Evolutionary conservation across 352 stramenopile species (phyloP).

Genomic region (Stramenopiles sp.): DNA sequence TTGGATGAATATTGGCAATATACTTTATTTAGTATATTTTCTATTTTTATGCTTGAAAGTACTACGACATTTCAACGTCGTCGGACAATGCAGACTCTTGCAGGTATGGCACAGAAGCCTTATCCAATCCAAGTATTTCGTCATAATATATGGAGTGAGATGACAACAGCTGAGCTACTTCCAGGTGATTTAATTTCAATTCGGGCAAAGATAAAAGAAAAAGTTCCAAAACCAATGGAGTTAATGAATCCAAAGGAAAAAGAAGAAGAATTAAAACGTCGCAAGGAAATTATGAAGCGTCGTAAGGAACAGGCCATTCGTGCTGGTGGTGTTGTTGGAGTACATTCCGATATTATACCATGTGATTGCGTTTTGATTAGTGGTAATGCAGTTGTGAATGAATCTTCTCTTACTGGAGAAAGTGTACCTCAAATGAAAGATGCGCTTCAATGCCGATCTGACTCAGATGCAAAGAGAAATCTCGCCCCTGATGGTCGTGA

Average conservation of each 20-base stretch:
- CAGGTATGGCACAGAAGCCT: constrained; percentile 38
- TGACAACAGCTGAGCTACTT: constrained; percentile 42
- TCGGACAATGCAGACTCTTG: constrained; percentile 67
- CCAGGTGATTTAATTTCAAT: constrained; percentile 41
- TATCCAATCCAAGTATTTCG: constrained; percentile 12
- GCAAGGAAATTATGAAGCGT: constrained; percentile 12
- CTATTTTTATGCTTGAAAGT: constrained; percentile 89
- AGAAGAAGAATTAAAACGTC: neutral
- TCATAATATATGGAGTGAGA: constrained; percentile 24
- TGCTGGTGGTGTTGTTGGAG: neutral
- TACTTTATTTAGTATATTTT: constrained; percentile 84
- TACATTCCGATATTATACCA: constrained; percentile 18
- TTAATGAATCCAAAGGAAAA: neutral
- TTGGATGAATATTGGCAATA: constrained; percentile 99
- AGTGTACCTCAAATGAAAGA: constrained; percentile 91
- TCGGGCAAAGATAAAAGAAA: neutral
- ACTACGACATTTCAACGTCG: constrained; percentile 69
- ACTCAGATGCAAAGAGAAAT: too few relatives aligned
- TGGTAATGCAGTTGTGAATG: constrained; percentile 78
- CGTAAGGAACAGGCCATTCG: constrained; percentile 11
- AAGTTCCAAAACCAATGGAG: constrained; percentile 4
- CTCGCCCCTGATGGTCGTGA: too few relatives aligned
- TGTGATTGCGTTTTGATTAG: constrained; percentile 74
- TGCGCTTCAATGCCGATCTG: constrained; percentile 12
- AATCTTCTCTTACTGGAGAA: constrained; percentile 91